Evolutionary conservation across 31 red algal species (phyloP), one percentile per base, ranked within the genome.

Genomic region (Pterothamnion heteromorphum): DNA sequence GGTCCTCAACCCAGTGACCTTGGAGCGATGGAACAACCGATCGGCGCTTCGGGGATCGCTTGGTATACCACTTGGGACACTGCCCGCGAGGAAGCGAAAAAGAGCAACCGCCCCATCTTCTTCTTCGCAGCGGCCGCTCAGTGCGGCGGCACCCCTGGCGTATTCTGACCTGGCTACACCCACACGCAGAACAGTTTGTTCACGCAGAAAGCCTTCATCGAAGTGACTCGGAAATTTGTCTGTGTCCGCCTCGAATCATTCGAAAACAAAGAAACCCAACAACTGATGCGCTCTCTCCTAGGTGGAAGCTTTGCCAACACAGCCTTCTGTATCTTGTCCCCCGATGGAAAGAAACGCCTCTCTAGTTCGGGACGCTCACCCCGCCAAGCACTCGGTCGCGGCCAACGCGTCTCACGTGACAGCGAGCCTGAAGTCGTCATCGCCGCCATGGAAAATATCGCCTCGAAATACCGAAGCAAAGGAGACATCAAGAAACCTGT

Each of bases 121-220:
- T 83, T 64, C 51, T 18, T 64, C 14, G 51, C 51, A 18, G 51
- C 51, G 9, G 51, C 51, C n/a, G 14, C 9, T 26, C 80, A 83
- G 80, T 83, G 80, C 30, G 80, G 80, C 5, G 23, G 23, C 23
- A 24, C 30, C 80, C 30, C 80, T 14, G 80, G 80, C 23, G 23
- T 24, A 23, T 83, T 83, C 28, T 83, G 80, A 83, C 80, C 80
- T 9, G 80, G 80, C 23, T 83, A 83, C 30, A 83, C 23, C 14
- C 20, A 14, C 21, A 83, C 80, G 5, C 14, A 83, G 80, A 83
- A 20, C 80, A 22, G 80, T 83, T 22, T 28, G 80, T 83, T 83
- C 80, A 20, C 22, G 9, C 9, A 83, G 22, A 22, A 83, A 32
- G 9, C 21, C 9, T 22, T 83, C 14, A 83, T 83, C 28, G 80